Percentiles rank a stretch among this genome's conserved stretches.
Evolutionary conservation across 2,329 filamentous ascomycete species (phyloP).

Genomic region (Cladosporium austrohemisphaericum): DNA sequence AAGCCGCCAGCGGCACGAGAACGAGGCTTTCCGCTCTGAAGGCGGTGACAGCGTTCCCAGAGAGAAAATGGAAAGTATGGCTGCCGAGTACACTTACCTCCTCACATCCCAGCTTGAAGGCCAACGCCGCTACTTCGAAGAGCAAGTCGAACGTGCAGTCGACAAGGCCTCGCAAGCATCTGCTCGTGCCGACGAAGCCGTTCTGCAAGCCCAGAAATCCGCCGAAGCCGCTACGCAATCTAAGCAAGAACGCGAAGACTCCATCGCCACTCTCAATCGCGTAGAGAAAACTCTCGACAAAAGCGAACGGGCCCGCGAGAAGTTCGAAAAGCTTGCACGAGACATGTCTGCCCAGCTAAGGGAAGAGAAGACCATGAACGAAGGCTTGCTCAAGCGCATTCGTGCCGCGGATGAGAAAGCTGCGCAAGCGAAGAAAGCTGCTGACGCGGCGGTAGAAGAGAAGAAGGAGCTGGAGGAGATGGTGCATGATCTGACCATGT

Average conservation of each 20-base stretch:
- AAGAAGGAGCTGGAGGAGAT: slow-evolving; percentile 75
- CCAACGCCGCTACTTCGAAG: slow-evolving; percentile 90
- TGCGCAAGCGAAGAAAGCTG: slow-evolving; percentile 50
- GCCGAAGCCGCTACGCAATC: slow-evolving; percentile 46
- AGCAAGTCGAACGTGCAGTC: slow-evolving; percentile 80
- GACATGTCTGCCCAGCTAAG: slow-evolving; percentile 70
- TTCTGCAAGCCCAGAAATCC: slow-evolving; percentile 31
- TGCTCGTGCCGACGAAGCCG: slow-evolving; percentile 61
- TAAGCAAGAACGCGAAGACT: slow-evolving; percentile 50
- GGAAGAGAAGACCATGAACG: slow-evolving; percentile 82
- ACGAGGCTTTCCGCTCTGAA: slow-evolving; percentile 37
- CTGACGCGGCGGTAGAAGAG: slow-evolving; percentile 43
- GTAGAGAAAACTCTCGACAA: slow-evolving; percentile 72
- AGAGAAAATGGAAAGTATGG: slow-evolving; percentile 72
- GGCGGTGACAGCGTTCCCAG: slow-evolving; percentile 66
- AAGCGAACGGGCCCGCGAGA: slow-evolving; percentile 63
- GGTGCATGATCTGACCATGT: slow-evolving; percentile 83
- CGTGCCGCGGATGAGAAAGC: slow-evolving; percentile 62
- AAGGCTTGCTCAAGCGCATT: slow-evolving; percentile 78
- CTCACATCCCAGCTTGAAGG: slow-evolving; percentile 89
- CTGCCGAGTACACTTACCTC: slow-evolving; percentile 90
- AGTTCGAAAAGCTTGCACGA: slow-evolving; percentile 71
- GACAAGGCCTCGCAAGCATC: slow-evolving; percentile 80
- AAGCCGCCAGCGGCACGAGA: slow-evolving; percentile 29
- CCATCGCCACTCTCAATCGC: slow-evolving; percentile 56